Base-by-base conservation (phyloP, 2,329 filamentous ascomycete species). In the Fusarium fujikuroi region DNA sequence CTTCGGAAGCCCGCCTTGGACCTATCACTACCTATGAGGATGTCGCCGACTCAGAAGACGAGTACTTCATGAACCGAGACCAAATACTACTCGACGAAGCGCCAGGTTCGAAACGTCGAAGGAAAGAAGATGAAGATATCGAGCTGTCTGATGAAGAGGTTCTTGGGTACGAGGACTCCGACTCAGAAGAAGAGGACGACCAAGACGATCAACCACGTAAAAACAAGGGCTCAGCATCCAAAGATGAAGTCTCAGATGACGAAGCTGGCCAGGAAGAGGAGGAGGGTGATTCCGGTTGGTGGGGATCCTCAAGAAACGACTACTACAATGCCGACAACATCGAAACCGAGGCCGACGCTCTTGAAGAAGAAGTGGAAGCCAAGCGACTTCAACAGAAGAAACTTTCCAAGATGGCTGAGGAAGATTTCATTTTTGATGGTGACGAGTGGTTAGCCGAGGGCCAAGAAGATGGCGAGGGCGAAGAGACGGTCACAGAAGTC, bases 361-460 rank as follows among this genome's bases (percentile, higher is more conserved):
- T 97, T 37, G 95, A 96, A 79, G 96, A 99, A 85, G 97, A 99
- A 82, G 90, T 88, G 16, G 97, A 99, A 81, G 96, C 95, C 7
- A 91, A 92, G 81, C 88, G 94, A 70, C 83, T 99, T 68, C 95
- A 98, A 81, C 91, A 95, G 83, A 98, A 97, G 87, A 95, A 96
- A 80, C 83, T 98, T 30, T 88, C 94, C 75, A 92, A 92, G 74
- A 96, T 99, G 93, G 90, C 91, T 10, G 95, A 97, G 75, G 92
- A 93, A 43, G 96, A 99, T 80, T 99, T 98, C 79, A 92, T 94
- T 14, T 97, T 98, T 74, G 95, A 98, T 77, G 93, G 97, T 78
- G 88, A 90, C 46, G 95, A 97, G 75, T 98, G 95, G 96, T 81
- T 92, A 42, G 90, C 88, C 32, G 84, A 87, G 21, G 87, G 86